These are phyloP conservation scores for Colletotrichum filicis DNA, from an alignment of 2,329 filamentous ascomycete species.

Conservation along the genomic window DNA sequence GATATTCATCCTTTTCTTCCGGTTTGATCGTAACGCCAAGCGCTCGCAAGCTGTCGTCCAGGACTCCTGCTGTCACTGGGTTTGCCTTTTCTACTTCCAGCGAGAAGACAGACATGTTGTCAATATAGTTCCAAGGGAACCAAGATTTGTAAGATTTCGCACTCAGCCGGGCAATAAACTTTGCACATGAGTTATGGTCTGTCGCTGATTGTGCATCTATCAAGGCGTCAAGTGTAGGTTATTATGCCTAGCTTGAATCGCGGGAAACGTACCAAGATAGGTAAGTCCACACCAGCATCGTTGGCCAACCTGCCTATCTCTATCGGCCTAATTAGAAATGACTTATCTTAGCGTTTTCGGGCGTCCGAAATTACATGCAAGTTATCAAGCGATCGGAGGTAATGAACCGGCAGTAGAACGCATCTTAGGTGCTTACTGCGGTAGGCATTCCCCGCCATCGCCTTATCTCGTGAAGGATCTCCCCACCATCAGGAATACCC, in stretches of 20 bases:
- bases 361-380: not conserved
- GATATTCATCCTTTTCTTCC: constrained; percentile 15
- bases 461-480: constrained; percentile 13
- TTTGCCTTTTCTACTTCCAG: constrained; percentile 16
- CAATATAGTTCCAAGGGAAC: not conserved
- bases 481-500: not conserved
- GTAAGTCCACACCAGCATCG: not conserved
- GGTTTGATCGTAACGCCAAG: constrained; percentile 5
- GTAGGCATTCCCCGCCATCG: not conserved
- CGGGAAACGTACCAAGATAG: not conserved
- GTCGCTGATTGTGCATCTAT: not conserved
- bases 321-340: not conserved
- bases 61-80: not conserved
- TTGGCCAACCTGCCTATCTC: not conserved
- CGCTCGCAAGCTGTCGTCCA: not conserved
- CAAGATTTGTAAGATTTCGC: not conserved
- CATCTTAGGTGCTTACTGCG: not conserved
- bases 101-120: constrained; percentile 23
- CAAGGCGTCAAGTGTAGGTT: not conserved
- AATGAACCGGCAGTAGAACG: not conserved
- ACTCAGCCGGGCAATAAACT: not conserved
- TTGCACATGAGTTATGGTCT: not conserved
- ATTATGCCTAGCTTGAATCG: not conserved
- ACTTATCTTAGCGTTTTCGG: not conserved
- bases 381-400: not conserved